These are phyloP conservation scores for Xylariaceae sp. DNA, from an alignment of 2,329 filamentous ascomycete species.

Conservation along the genomic window DNA sequence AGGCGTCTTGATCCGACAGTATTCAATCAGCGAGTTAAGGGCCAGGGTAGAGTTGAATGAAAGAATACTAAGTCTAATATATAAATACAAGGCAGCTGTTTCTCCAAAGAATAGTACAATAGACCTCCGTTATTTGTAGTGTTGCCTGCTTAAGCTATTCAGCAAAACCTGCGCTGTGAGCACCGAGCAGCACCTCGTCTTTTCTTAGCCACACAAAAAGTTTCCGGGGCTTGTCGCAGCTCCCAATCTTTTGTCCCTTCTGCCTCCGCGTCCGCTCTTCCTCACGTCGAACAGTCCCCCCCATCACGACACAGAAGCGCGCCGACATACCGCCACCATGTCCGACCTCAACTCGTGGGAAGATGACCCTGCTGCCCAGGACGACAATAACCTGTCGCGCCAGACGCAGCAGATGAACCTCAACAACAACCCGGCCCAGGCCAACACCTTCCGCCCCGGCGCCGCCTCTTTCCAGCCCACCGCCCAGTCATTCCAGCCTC, in stretches of 20 bases:
- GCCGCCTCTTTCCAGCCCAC: slow-evolving; percentile 71
- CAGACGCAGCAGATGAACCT: slow-evolving; percentile 76
- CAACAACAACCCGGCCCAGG: slow-evolving; percentile 52
- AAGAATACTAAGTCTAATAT: too few species aligned
- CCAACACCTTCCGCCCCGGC: slow-evolving; percentile 61
- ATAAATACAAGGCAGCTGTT: too few species aligned
- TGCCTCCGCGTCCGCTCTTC: neutral
- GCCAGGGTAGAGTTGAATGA: too few species aligned
- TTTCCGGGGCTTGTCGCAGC: too few species aligned
- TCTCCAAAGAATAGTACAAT: too few species aligned
- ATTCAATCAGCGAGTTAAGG: too few species aligned
- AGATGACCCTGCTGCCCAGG: slow-evolving; percentile 76
- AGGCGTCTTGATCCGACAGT: too few species aligned
- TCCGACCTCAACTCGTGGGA: slow-evolving; percentile 94
- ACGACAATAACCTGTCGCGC: slow-evolving; percentile 68
- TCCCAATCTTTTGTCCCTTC: neutral
- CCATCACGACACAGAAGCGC: neutral
- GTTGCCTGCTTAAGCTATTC: too few species aligned
- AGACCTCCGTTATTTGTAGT: too few species aligned
- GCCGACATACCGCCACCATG: slow-evolving; percentile 53
- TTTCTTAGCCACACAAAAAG: too few species aligned
- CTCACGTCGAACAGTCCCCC: neutral
- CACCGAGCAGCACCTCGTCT: too few species aligned
- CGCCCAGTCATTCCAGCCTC: slow-evolving; percentile 68
- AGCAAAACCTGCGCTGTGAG: too few species aligned